Evolutionary conservation across 1,139 yeast genomes (phyloP), one percentile per base, ranked within the genome.

Genomic region (Taphrina betulina): DNA sequence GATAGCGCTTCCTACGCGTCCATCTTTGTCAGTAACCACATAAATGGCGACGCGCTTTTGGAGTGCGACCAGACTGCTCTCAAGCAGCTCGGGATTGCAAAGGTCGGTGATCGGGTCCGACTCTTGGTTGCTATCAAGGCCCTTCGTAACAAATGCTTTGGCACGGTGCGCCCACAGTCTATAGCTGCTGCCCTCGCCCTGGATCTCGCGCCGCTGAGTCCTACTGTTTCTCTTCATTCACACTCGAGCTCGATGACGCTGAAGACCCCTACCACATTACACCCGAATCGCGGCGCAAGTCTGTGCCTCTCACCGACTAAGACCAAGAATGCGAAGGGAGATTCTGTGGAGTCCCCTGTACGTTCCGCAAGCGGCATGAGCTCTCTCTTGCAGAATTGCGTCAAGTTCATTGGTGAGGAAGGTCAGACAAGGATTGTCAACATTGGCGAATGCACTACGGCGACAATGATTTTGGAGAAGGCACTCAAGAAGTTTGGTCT

Each of bases 21-120:
- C n/a, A 45, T 64, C 8, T 67, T 67, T 50, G 59, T 57, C 44
- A 65, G 64, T 58, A 70, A 82, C 64, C 84, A 80, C 28, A 78
- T 88, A 60, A 76, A 82, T 0, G 74, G 76, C 42, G 85, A 81
- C 48, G 71, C 87, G 3, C 67, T 86, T 12, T 72, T 80, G 1
- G 85, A 80, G 60, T 69, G 89, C 50, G 96, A 88, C 65, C 75
- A 78, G 35, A 75, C 71, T n/a, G 79, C 89, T 0, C 75, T 92
- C 57, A 78, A 77, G 56, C 95, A 85, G 60, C 68, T 92, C 5
- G 96, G 96, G 0, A 71, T 92, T n/a, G 63, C 63, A 17, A 83
- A 80, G 62, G 78, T 92, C 7, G 97, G 97, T 0, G 97, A 92
- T 67, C 73, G 96, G 31, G 74, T 92, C 33, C 73, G 83, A 31